Evolutionary conservation across 1,284 basidiomycete species (phyloP), one percentile per base, ranked within the genome.

Genomic region (Coniferiporia sulphurascens): DNA sequence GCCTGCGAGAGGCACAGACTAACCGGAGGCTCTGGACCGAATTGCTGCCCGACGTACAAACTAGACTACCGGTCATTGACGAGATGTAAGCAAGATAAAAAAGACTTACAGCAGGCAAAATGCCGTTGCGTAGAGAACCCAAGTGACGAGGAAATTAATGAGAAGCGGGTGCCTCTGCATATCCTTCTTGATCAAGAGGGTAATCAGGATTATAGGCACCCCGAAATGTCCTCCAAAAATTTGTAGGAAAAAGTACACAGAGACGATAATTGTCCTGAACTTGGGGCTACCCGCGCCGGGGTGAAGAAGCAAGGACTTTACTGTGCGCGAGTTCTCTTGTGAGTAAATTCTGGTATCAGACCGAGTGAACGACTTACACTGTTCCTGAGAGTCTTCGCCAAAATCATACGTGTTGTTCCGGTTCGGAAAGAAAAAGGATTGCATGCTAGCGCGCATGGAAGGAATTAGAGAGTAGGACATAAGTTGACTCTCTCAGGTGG

Each of bases 21-120:
- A 7, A 32, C 12, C n/a, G 54, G 48, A 9, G 59, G 59, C 17
- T 60, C 59, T 9, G 53, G 54, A 3, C 59, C 53, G 27, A 60
- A 60, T 52, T 60, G 59, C 15, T 38, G 35, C 17, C 59, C 59
- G 7, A 60, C 22, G 35, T 60, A 60, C 15, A 60, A 43, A 8
- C 59, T 60, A 43, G 10, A 22, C 4, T 41, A 15, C 9, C 15
- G 13, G 22, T 35, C 19, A 22, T n/a, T 10, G 13, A 3, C 10
- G 7, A 1, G 15, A 27, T 13, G 43, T 19, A 43, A 38, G n/a
- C 13, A 4, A 54, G 27, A 9, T 22, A 54, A 9, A 10, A 17
- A 54, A 35, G 19, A 44, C 49, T 45, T 34, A 46, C 56, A 58
- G 49, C 15, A 58, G 21, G 19, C 50, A 58, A 34, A 58, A 52